Evolutionary conservation across 139 green algal genomes (phyloP).

Genomic region (Pleodorina starrii): DNA sequence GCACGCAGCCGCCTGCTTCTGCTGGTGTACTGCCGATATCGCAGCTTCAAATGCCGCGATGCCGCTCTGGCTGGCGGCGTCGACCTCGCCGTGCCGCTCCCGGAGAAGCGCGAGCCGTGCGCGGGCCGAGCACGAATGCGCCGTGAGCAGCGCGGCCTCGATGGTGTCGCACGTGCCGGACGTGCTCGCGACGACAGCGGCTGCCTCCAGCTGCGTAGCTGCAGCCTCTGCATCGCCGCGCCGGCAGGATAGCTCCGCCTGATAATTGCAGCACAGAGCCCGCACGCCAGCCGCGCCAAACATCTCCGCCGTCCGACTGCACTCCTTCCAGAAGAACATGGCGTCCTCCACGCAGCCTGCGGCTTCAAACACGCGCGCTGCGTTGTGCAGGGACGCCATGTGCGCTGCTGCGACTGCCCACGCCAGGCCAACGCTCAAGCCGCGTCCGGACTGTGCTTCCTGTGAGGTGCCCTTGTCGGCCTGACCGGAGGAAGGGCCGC

Average conservation of each 20-base stretch:
- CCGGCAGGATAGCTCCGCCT: neutral
- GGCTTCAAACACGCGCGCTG: conserved; percentile 65
- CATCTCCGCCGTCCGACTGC: neutral
- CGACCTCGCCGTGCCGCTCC: neutral
- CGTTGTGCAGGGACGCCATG: conserved; percentile 62
- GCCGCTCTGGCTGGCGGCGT: neutral
- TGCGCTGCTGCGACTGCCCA: conserved; percentile 61
- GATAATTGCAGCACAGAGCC: conserved; percentile 4
- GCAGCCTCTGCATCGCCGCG: neutral
- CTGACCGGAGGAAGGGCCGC: neutral
- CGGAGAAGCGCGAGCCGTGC: neutral
- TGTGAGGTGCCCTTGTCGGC: too few relatives aligned
- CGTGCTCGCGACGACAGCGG: neutral
- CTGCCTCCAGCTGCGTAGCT: neutral
- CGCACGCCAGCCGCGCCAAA: conserved; percentile 9
- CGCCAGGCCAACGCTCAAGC: neutral
- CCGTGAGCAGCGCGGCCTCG: neutral
- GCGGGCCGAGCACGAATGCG: neutral
- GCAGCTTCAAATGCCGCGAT: neutral
- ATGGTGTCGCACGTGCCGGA: neutral
- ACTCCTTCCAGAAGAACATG: conserved; percentile 63
- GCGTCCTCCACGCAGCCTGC: conserved; percentile 69
- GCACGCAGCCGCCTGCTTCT: too few relatives aligned
- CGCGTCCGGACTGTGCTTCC: neutral
- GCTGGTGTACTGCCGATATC: neutral